Evolutionary conservation across 108 stramenopile genomes (phyloP).

Genomic region (Discostella pseudostelligera): DNA sequence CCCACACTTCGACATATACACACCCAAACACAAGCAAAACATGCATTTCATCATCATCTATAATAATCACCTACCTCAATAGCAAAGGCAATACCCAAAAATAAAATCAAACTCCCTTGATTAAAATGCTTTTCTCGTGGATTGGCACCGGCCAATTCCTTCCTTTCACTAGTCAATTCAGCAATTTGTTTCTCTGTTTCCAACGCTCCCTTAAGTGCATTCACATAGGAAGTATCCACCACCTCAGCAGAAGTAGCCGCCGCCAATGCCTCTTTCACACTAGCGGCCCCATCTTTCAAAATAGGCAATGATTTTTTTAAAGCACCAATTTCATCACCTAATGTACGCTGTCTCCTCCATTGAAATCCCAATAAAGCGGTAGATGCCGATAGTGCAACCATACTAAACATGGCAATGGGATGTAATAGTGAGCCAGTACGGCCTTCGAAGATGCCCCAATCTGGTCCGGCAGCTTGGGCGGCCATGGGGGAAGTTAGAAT

Average conservation of each 20-base stretch:
- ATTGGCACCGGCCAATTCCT: slow-evolving; percentile 60
- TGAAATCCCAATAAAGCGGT: slow-evolving; percentile 91
- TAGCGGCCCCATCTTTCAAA: slow-evolving; percentile 43
- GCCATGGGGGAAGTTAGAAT: slow-evolving; percentile 13
- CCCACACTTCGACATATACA: too few species aligned
- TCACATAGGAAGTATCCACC: slow-evolving; percentile 46
- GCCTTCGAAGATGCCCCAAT: slow-evolving; percentile 78
- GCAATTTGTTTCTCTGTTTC: slow-evolving; percentile 64
- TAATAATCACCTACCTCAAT: slow-evolving; percentile 74
- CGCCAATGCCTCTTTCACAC: slow-evolving; percentile 47
- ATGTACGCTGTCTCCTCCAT: slow-evolving; percentile 89
- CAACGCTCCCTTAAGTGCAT: slow-evolving; percentile 53
- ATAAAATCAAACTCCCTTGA: slow-evolving; percentile 84
- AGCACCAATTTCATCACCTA: slow-evolving; percentile 82
- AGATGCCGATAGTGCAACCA: slow-evolving; percentile 66
- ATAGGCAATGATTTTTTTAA: slow-evolving; percentile 70
- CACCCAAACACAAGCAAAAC: slow-evolving; percentile 13
- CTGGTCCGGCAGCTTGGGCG: slow-evolving; percentile 48
- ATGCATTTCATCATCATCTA: not conserved
- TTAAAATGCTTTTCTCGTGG: slow-evolving; percentile 89
- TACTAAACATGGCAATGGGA: slow-evolving; percentile 81
- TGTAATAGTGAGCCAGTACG: slow-evolving; percentile 83
- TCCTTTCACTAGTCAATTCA: slow-evolving; percentile 76
- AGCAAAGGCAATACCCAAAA: slow-evolving; percentile 89
- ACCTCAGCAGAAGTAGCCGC: slow-evolving; percentile 55